Conservation (phyloP, 2,329 filamentous ascomycete species). For the Aspergillus sp. region DNA sequence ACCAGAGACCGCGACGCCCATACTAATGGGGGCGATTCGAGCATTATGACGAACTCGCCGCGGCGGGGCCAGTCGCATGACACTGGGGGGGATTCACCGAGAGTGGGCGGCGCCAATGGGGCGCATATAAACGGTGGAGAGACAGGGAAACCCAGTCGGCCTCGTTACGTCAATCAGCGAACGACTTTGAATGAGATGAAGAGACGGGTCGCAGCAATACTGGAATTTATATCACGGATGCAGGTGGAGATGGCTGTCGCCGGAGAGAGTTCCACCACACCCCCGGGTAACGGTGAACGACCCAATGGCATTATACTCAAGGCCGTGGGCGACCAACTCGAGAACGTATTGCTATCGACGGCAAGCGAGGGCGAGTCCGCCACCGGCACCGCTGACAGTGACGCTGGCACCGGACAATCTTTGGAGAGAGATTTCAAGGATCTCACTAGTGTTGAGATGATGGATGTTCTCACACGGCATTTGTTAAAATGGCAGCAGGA, state of each 20-base stretch:
- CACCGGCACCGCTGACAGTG: slow-evolving; percentile 26
- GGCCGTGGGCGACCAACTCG: slow-evolving; percentile 37
- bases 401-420: slow-evolving; percentile 19
- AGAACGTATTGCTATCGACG: slow-evolving; percentile 26
- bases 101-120: slow-evolving; percentile 37
- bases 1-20: slow-evolving; percentile 71
- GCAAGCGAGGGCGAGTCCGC: slow-evolving; percentile 27
- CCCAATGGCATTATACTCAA: slow-evolving; percentile 34
- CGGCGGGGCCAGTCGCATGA: slow-evolving; percentile 43
- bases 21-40: slow-evolving; percentile 46
- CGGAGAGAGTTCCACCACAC: slow-evolving; percentile 45
- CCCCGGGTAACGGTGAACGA: slow-evolving; percentile 37
- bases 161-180: slow-evolving; percentile 55
- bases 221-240: slow-evolving; percentile 86
- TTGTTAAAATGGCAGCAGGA: slow-evolving; percentile 83
- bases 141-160: slow-evolving; percentile 60
- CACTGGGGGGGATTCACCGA: slow-evolving; percentile 39
- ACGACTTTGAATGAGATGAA: slow-evolving; percentile 87
- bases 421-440: slow-evolving; percentile 64
- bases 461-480: slow-evolving; percentile 78
- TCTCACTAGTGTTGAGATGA: slow-evolving; percentile 81
- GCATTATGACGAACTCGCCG: slow-evolving; percentile 36
- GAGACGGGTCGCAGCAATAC: slow-evolving; percentile 75
- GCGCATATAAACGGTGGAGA: slow-evolving; percentile 58
- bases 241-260: slow-evolving; percentile 78